Evolutionary conservation across 768 basidiomycete species (phyloP).

Genomic region (Hericium rajendrae): DNA sequence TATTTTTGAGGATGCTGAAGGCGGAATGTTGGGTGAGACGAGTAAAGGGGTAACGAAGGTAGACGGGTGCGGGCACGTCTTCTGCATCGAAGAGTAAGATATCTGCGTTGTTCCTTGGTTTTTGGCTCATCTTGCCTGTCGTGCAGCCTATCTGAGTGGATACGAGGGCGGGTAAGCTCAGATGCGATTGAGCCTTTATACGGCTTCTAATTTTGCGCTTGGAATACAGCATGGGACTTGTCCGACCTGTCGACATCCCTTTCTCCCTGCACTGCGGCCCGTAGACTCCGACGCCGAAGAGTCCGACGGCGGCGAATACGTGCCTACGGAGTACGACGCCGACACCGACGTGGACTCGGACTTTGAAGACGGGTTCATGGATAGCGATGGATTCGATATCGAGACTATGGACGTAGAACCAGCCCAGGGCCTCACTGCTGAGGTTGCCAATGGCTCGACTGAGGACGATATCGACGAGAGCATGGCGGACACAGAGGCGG

Average conservation of each 20-base stretch:
- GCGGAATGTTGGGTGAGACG: conserved; percentile 12
- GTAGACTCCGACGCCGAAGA: conserved; percentile 54
- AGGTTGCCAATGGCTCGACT: conserved; percentile 31
- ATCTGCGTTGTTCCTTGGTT: background rate
- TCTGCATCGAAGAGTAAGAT: conserved; percentile 56
- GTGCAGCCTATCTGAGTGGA: conserved; percentile 56
- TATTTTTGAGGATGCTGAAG: conserved; percentile 25
- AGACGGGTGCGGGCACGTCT: conserved; percentile 51
- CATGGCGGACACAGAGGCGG: background rate
- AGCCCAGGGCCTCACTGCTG: background rate
- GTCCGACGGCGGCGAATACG: conserved; percentile 58
- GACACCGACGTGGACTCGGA: conserved; percentile 20
- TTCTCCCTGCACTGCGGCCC: conserved; percentile 42
- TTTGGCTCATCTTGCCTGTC: background rate
- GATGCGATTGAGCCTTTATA: background rate
- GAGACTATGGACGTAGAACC: conserved; percentile 16
- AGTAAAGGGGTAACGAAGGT: conserved; percentile 46
- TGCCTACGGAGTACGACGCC: conserved; percentile 46
- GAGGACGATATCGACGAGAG: conserved; percentile 24
- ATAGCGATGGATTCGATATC: conserved; percentile 14
- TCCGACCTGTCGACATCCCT: conserved; percentile 54
- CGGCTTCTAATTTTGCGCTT: background rate
- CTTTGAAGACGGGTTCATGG: conserved; percentile 18
- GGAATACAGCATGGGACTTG: conserved; percentile 56
- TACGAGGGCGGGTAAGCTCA: conserved; percentile 39